phyloP scores from a whole-genome alignment of 2,329 filamentous ascomycete species.

The Teratosphaeria epicoccoides region DNA sequence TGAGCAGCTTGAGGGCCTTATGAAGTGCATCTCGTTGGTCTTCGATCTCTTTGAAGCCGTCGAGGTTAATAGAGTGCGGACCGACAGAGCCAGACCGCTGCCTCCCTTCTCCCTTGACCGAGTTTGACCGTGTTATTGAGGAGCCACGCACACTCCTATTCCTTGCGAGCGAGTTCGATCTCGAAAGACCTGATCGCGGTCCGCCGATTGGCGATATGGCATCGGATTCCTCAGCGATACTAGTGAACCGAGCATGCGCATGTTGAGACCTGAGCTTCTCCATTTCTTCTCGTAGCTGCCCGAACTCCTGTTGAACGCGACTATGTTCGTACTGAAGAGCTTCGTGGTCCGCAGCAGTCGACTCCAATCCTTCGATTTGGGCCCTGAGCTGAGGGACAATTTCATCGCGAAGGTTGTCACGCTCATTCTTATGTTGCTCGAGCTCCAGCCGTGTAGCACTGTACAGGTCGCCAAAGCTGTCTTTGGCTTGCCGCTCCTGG shows the following conservation, averaged over 20 bases:
- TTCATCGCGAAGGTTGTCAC: slow-evolving; percentile 84
- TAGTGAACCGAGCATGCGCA: slow-evolving; percentile 38
- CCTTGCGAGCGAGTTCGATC: slow-evolving; percentile 50
- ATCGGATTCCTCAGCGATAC: slow-evolving; percentile 50
- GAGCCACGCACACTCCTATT: slow-evolving; percentile 27
- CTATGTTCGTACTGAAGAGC: slow-evolving; percentile 68
- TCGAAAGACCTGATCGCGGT: slow-evolving; percentile 32
- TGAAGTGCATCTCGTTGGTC: slow-evolving; percentile 88
- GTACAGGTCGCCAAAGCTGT: slow-evolving; percentile 88
- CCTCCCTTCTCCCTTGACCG: slow-evolving; percentile 31
- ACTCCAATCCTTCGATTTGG: slow-evolving; percentile 66
- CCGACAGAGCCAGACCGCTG: slow-evolving; percentile 34
- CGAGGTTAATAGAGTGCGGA: slow-evolving; percentile 36
- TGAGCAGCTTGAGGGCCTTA: slow-evolving; percentile 69
- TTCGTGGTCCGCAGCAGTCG: slow-evolving; percentile 60
- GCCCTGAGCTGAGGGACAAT: slow-evolving; percentile 69
- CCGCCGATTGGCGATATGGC: slow-evolving; percentile 16
- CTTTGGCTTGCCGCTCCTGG: slow-evolving; percentile 78
- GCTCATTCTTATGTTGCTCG: slow-evolving; percentile 71
- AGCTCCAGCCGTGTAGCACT: slow-evolving; percentile 74
- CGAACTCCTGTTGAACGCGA: slow-evolving; percentile 78
- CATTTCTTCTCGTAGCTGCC: slow-evolving; percentile 49
- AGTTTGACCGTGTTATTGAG: slow-evolving; percentile 20
- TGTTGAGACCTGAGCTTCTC: slow-evolving; percentile 32
- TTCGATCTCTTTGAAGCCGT: slow-evolving; percentile 84